A percentile compares a stretch with the other conserved stretches of the same genome.
Evolutionary conservation across 257 asterid species (phyloP).

Genomic region (Gentiana macrophylla): DNA sequence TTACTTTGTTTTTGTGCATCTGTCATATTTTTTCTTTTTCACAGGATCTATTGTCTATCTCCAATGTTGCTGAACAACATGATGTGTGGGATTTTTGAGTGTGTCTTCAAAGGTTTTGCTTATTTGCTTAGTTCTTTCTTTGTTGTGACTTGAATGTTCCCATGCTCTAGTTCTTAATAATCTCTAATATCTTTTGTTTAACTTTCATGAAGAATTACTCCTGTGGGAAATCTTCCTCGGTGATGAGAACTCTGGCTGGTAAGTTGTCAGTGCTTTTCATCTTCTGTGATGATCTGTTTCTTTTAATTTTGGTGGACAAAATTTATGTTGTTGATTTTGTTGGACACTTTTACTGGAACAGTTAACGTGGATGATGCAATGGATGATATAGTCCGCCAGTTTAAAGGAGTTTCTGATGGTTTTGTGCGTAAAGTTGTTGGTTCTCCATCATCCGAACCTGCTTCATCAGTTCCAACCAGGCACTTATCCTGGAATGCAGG

Average conservation of each 20-base stretch:
- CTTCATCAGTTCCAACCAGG: slow-evolving; percentile 36
- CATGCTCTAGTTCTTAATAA: slow-evolving; percentile 8
- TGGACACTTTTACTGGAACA: slow-evolving; percentile 22
- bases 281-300: background rate
- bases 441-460: slow-evolving; percentile 48
- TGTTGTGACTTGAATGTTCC: slow-evolving; percentile 6
- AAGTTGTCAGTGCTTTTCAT: slow-evolving; percentile 21
- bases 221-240: slow-evolving; percentile 90
- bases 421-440: slow-evolving; percentile 59
- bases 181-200: slow-evolving; percentile 21
- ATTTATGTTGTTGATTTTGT: slow-evolving; percentile 1
- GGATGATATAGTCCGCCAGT: slow-evolving; percentile 97
- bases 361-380: slow-evolving; percentile 98
- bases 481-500: slow-evolving; percentile 63
- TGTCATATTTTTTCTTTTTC: slow-evolving; percentile 19
- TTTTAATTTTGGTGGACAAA: background rate
- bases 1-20: slow-evolving; percentile 10
- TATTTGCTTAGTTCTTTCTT: slow-evolving; percentile 7
- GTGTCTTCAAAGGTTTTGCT: slow-evolving; percentile 73
- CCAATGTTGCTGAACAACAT: slow-evolving; percentile 98
- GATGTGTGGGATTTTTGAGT: slow-evolving; percentile 99
- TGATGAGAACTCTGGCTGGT: slow-evolving; percentile 93
- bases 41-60: slow-evolving; percentile 90
- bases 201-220: slow-evolving; percentile 72
- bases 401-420: slow-evolving; percentile 96